Conservation (phyloP, 2,329 filamentous ascomycete genomes). For the Colletotrichum theobromicola region DNA sequence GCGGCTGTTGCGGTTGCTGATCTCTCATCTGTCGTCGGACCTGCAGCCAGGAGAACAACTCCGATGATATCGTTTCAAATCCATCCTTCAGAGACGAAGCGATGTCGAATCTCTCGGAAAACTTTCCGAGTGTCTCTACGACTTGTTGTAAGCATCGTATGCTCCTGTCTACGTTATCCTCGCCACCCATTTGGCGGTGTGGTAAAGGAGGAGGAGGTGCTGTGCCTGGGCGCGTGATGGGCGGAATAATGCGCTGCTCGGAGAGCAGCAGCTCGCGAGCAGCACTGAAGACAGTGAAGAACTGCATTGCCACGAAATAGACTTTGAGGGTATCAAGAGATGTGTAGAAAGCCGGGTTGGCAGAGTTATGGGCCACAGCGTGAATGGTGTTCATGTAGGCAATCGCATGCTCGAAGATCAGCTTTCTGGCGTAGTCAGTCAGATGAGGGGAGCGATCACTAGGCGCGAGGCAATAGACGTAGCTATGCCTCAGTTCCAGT, state of each 20-base stretch:
- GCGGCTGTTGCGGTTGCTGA: slow-evolving; percentile 28
- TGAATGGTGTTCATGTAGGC: slow-evolving; percentile 81
- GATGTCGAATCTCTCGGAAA: slow-evolving; percentile 65
- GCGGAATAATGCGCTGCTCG: slow-evolving; percentile 50
- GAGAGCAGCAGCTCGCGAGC: slow-evolving; percentile 62
- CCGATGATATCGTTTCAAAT: slow-evolving; percentile 56
- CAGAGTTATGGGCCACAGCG: slow-evolving; percentile 64
- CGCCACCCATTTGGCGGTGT: slow-evolving; percentile 42
- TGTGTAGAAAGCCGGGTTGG: slow-evolving; percentile 73
- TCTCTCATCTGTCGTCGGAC: slow-evolving; percentile 41
- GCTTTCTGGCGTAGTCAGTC: slow-evolving; percentile 75
- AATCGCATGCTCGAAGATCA: slow-evolving; percentile 87
- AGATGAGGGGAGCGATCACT: slow-evolving; percentile 76
- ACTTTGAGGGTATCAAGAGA: slow-evolving; percentile 88
- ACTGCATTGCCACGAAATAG: slow-evolving; percentile 74
- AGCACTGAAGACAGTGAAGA: slow-evolving; percentile 61
- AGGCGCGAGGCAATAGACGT: slow-evolving; percentile 86
- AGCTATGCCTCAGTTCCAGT: slow-evolving; percentile 88
- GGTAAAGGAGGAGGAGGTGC: slow-evolving; percentile 60
- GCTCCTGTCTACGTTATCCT: slow-evolving; percentile 61
- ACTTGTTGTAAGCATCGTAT: slow-evolving; percentile 60
- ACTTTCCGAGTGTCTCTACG: slow-evolving; percentile 58
- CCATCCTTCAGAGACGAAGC: slow-evolving; percentile 56
- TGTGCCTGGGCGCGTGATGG: slow-evolving; percentile 48
- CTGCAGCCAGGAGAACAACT: slow-evolving; percentile 48